Evolutionary conservation across 768 basidiomycete species (phyloP), one percentile per base, ranked within the genome.

Genomic region (Mycena albidolilacea): DNA sequence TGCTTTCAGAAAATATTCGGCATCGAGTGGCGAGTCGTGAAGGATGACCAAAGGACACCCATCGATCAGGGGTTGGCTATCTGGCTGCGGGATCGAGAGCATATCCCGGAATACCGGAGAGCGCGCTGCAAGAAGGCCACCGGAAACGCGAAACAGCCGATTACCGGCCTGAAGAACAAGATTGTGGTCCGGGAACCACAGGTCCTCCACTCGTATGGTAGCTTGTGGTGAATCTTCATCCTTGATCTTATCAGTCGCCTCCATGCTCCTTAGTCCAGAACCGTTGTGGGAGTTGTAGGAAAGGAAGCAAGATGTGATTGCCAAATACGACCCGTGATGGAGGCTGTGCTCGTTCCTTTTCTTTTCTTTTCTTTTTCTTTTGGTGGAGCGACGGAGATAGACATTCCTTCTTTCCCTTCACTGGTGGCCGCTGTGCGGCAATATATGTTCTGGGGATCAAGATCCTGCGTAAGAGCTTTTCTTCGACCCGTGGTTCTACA

Each of bases 61-160:
- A 21, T 71, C 64, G 6, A 71, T 61, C 14, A 58, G 62, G 0
- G 57, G 46, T 37, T 61, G 58, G 50, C 9, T 37, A 11, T 66
- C 50, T 11, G 70, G 64, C n/a, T 71, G 70, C 1, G 64, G 64
- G 0, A 71, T 60, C 23, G 70, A 59, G 17, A 71, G 15, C 70
- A 66, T 71, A 30, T 71, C 64, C 6, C n/a, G 30, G 59, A 71
- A 65, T 7, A 66, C 64, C 0, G 64, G 12, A n/a, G 52, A 71
- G 4, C 64, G 63, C 19, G 64, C 70, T 0, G 70, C 64, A 14
- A 71, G 70, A 23, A 66, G 21, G 38, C 58, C 59, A 37, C 70
- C 58, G 1, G 57, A 41, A 6, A 71, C 64, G 6, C 70, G 70
- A 38, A 71, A 71, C 14, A 71, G 44, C 0, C 59, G 55, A 59